Percentiles rank a stretch among this genome's conserved stretches.
Evolutionary conservation across 345 rosid species (phyloP).

Genomic region (Arabis hirsuta): DNA sequence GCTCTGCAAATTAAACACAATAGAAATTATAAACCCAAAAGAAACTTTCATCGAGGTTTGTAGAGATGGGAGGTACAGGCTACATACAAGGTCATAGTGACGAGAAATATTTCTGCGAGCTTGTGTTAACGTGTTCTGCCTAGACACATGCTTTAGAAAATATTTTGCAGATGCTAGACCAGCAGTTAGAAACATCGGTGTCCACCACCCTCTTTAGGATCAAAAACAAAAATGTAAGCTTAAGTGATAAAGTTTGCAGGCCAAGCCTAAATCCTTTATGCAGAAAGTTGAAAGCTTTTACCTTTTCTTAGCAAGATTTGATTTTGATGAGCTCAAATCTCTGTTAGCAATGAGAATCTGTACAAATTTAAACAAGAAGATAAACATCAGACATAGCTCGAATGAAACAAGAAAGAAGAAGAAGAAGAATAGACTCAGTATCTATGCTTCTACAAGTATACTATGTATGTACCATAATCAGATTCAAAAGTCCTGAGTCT

Average conservation of each 20-base stretch:
- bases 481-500: constrained; percentile 74
- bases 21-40: not conserved
- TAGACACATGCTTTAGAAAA: constrained; percentile 70
- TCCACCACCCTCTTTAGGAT: constrained; percentile 91
- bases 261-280: not conserved
- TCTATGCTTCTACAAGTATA: constrained; percentile 11
- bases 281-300: constrained; percentile 20
- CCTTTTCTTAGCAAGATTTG: constrained; percentile 68
- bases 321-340: constrained; percentile 50
- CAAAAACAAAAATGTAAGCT: not conserved
- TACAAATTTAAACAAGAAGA: not conserved
- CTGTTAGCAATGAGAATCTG: constrained; percentile 82
- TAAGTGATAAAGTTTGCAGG: not conserved
- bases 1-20: constrained; percentile 53
- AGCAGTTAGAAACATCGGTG: constrained; percentile 76
- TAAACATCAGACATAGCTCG: not conserved
- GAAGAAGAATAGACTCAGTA: not conserved
- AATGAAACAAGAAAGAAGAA: not conserved
- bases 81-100: constrained; percentile 85
- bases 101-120: constrained; percentile 91
- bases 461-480: constrained; percentile 64
- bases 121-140: constrained; percentile 85
- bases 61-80: not conserved
- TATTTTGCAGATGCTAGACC: constrained; percentile 76
- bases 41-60: not conserved